Conservation (phyloP, 2,329 filamentous ascomycete species). For the Metarhizium robertsii region DNA sequence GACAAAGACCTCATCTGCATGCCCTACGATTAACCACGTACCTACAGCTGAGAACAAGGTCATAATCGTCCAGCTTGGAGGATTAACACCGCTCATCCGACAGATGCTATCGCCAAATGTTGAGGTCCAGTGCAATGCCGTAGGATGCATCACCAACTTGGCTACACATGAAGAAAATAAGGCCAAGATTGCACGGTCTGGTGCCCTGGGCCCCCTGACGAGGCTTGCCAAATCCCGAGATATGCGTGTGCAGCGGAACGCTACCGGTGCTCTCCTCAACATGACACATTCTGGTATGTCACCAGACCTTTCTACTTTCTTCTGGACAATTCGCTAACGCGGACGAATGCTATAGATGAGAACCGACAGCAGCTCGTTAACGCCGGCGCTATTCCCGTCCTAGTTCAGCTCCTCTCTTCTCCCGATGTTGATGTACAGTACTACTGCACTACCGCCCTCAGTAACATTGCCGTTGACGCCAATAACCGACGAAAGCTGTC, state of each 20-base stretch:
- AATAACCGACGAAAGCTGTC: conserved; percentile 86
- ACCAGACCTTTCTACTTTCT: background rate
- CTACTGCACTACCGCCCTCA: conserved; percentile 96
- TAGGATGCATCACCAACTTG: conserved; percentile 96
- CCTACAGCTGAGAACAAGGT: conserved; percentile 92
- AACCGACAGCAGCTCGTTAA: conserved; percentile 97
- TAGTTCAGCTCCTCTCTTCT: conserved; percentile 89
- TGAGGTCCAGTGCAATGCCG: conserved; percentile 97
- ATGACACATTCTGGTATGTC: conserved; percentile 94
- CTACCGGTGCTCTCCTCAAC: conserved; percentile 89
- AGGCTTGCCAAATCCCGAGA: conserved; percentile 93
- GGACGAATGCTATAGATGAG: conserved; percentile 55
- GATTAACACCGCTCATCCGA: conserved; percentile 81
- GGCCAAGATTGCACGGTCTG: conserved; percentile 93
- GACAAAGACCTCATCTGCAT: background rate
- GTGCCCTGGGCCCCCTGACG: conserved; percentile 83
- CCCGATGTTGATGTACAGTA: conserved; percentile 96
- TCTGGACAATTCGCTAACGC: background rate
- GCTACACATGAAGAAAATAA: conserved; percentile 99
- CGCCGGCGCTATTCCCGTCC: conserved; percentile 92
- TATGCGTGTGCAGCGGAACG: conserved; percentile 96
- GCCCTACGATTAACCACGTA: conserved; percentile 29
- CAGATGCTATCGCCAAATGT: conserved; percentile 99
- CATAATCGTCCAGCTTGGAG: conserved; percentile 84
- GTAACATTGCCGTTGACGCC: conserved; percentile 94